phyloP scores from a whole-genome alignment of 805 yeast species.

The Nakazawaea sp. region DNA sequence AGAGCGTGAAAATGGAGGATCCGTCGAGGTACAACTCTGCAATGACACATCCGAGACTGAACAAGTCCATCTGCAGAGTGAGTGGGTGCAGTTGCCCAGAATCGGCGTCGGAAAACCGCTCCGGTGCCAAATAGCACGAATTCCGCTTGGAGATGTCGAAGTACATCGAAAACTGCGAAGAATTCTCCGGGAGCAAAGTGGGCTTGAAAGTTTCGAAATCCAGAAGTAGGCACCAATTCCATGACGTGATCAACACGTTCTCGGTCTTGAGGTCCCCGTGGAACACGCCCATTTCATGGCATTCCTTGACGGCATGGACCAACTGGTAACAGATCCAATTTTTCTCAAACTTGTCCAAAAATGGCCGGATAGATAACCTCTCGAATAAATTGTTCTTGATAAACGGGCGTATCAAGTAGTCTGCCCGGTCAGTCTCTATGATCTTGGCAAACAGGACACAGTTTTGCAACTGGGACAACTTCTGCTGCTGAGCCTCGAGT shows the following conservation, averaged over 20 bases:
- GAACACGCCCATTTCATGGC: constrained; percentile 55
- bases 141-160: constrained; percentile 87
- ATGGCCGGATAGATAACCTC: constrained; percentile 80
- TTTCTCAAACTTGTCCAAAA: constrained; percentile 73
- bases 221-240: constrained; percentile 79
- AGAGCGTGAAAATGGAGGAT: constrained; percentile 73
- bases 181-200: constrained; percentile 79
- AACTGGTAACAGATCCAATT: constrained; percentile 81
- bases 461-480: constrained; percentile 47
- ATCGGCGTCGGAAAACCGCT: constrained; percentile 50
- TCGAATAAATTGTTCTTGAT: constrained; percentile 80
- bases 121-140: constrained; percentile 91
- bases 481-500: constrained; percentile 26
- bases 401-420: constrained; percentile 80
- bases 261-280: constrained; percentile 95
- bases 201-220: constrained; percentile 91
- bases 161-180: constrained; percentile 84
- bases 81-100: constrained; percentile 26
- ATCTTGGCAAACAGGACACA: constrained; percentile 67
- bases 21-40: constrained; percentile 89
- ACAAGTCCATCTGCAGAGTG: constrained; percentile 70
- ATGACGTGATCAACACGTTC: constrained; percentile 76
- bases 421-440: constrained; percentile 87
- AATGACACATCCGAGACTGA: constrained; percentile 79
- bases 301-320: constrained; percentile 49